Conservation (phyloP, 2,329 filamentous ascomycete species). For the Dryadomyces quercivorus region DNA sequence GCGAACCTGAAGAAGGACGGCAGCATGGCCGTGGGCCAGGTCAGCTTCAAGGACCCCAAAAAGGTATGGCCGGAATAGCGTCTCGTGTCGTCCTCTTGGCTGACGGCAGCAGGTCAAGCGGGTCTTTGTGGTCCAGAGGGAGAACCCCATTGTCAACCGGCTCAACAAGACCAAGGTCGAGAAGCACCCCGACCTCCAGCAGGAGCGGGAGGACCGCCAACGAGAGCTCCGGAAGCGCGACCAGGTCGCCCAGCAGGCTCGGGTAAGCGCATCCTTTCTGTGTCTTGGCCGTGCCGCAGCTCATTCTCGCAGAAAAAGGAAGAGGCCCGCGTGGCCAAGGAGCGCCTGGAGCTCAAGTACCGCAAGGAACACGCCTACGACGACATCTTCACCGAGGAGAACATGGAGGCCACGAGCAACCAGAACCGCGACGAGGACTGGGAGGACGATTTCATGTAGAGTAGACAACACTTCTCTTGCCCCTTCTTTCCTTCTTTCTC, state of each 20-base stretch:
- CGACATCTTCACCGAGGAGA: slow-evolving; percentile 75
- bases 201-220: slow-evolving; percentile 68
- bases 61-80: slow-evolving; percentile 28
- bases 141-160: slow-evolving; percentile 91
- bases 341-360: slow-evolving; percentile 81
- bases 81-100: too few species aligned
- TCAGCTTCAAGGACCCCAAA: slow-evolving; percentile 83
- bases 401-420: slow-evolving; percentile 67
- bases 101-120: slow-evolving; percentile 53
- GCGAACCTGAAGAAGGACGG: slow-evolving; percentile 92
- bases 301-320: slow-evolving; percentile 55
- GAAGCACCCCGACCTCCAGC: slow-evolving; percentile 69
- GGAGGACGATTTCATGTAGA: slow-evolving; percentile 86
- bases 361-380: slow-evolving; percentile 98
- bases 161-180: slow-evolving; percentile 94
- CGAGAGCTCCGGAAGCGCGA: slow-evolving; percentile 63
- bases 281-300: not conserved
- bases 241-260: slow-evolving; percentile 44
- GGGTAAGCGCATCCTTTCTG: slow-evolving; percentile 33
- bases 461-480: not conserved
- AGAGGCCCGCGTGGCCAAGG: slow-evolving; percentile 59
- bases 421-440: slow-evolving; percentile 68
- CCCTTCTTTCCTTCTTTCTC: not conserved
- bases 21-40: slow-evolving; percentile 89
- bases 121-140: slow-evolving; percentile 64